Conservation (phyloP, 108 stramenopile species). For the Cyclotella kingstonii region DNA sequence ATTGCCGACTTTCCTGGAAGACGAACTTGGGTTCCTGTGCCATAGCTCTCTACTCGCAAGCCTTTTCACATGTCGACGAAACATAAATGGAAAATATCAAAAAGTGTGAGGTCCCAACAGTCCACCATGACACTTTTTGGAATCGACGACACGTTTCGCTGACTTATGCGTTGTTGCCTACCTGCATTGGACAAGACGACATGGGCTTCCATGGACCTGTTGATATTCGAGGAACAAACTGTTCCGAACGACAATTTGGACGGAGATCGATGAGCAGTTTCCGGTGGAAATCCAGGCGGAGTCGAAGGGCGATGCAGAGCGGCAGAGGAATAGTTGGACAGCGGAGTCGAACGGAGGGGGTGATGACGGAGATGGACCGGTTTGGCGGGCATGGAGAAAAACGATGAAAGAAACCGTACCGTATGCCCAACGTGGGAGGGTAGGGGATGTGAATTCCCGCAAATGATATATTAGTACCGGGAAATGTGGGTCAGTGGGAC, state of each 20-base stretch:
- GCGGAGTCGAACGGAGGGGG: not conserved
- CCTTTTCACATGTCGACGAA: conserved; percentile 46
- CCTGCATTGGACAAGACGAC: conserved; percentile 84
- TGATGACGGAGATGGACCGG: conserved; percentile 14
- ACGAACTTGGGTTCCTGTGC: conserved; percentile 88
- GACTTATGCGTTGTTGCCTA: conserved; percentile 16
- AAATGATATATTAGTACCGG: no score
- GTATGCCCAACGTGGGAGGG: not conserved
- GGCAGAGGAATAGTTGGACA: not conserved
- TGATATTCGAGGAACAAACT: conserved; percentile 91
- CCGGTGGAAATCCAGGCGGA: conserved; percentile 76
- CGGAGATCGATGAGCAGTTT: conserved; percentile 40
- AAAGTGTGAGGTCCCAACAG: not conserved
- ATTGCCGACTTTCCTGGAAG: conserved; percentile 65
- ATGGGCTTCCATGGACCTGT: conserved; percentile 93
- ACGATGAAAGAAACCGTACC: not conserved
- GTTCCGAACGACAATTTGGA: conserved; percentile 80
- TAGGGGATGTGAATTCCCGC: no score
- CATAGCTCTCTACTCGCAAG: conserved; percentile 80
- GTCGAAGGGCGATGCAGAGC: conserved; percentile 78
- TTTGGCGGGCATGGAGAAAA: conserved; percentile 16
- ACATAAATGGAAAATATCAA: not conserved
- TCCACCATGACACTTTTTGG: no score
- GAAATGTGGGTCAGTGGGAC: no score
- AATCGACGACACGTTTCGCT: conserved; percentile 8